Evolutionary conservation across 1,284 basidiomycete species (phyloP).

Genomic region (Sparassis latifolia): DNA sequence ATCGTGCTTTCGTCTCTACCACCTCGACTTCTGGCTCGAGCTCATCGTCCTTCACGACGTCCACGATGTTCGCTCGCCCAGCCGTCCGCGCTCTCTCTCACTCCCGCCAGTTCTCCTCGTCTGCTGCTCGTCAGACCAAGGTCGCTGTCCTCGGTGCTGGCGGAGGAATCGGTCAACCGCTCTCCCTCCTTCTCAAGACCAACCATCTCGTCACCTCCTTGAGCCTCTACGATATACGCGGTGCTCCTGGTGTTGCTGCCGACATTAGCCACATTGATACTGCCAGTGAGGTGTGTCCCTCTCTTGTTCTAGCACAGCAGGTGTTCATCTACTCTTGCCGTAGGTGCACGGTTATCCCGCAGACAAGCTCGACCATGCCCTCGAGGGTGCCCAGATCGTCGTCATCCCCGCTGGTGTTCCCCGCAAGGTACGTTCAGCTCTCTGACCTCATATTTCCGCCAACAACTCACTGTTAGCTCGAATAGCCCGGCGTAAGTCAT

Average conservation of each 20-base stretch:
- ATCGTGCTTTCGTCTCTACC: background rate
- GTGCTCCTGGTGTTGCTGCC: slow-evolving; percentile 88
- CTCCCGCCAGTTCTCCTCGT: slow-evolving; percentile 74
- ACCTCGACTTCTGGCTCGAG: slow-evolving; percentile 5
- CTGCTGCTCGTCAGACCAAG: slow-evolving; percentile 66
- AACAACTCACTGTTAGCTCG: too few species aligned
- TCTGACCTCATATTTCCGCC: background rate
- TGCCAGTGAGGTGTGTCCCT: slow-evolving; percentile 61
- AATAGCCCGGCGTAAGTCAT: slow-evolving; percentile 65
- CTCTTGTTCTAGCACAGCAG: background rate
- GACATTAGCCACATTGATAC: slow-evolving; percentile 95
- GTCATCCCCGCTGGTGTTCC: slow-evolving; percentile 98
- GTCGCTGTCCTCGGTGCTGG: slow-evolving; percentile 90
- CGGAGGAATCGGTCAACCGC: slow-evolving; percentile 90
- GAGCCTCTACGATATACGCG: slow-evolving; percentile 87
- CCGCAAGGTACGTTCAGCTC: slow-evolving; percentile 64
- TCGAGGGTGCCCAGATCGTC: slow-evolving; percentile 84
- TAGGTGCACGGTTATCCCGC: slow-evolving; percentile 79
- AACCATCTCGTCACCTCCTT: slow-evolving; percentile 77
- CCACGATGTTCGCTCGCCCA: slow-evolving; percentile 50
- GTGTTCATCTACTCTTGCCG: slow-evolving; percentile 7
- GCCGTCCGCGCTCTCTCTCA: slow-evolving; percentile 42
- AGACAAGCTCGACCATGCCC: slow-evolving; percentile 81
- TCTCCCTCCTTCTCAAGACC: slow-evolving; percentile 84
- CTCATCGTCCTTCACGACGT: slow-evolving; percentile 8